Percentiles rank a stretch among this genome's conserved stretches.
Evolutionary conservation across 176 grass and related monocot genomes (phyloP).

Genomic region (Carex cristatella): DNA sequence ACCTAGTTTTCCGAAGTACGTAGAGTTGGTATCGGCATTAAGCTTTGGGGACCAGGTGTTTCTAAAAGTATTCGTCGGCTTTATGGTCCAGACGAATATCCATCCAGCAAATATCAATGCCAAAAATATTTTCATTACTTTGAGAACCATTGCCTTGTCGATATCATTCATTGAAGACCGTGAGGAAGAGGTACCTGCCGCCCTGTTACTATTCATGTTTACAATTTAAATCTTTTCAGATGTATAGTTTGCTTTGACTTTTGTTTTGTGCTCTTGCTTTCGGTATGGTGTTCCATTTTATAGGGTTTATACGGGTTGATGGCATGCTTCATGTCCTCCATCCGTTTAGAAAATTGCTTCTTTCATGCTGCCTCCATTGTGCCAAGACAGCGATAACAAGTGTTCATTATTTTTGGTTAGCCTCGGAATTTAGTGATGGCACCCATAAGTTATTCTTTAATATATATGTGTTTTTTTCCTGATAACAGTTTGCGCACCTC

Average conservation of each 20-base stretch:
- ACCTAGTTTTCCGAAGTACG: conserved; percentile 57
- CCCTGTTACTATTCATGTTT: conserved; percentile 3
- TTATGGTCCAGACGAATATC: conserved; percentile 43
- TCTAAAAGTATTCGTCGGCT: conserved; percentile 29
- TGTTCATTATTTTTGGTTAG: neutral
- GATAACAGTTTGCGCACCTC: neutral
- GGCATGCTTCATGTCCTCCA: conserved; percentile 28
- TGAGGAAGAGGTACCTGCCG: neutral
- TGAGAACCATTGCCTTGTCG: neutral
- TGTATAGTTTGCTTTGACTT: neutral
- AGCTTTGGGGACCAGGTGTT: conserved; percentile 37
- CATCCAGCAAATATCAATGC: conserved; percentile 36
- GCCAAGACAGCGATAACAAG: neutral
- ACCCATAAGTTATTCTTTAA: neutral
- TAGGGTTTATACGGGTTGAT: neutral
- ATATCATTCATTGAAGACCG: neutral
- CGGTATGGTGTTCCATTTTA: conserved; percentile 12
- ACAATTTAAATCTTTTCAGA: neutral
- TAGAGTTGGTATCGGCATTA: conserved; percentile 25
- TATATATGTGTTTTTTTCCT: too few species aligned
- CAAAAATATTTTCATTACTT: conserved; percentile 18
- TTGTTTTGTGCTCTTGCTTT: neutral
- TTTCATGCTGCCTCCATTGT: conserved; percentile 12
- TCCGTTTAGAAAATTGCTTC: neutral
- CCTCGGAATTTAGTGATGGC: neutral